Percentiles rank a stretch among this genome's conserved stretches.
Evolutionary conservation across 2,329 filamentous ascomycete species (phyloP).

Genomic region (Aspergillus sp.): DNA sequence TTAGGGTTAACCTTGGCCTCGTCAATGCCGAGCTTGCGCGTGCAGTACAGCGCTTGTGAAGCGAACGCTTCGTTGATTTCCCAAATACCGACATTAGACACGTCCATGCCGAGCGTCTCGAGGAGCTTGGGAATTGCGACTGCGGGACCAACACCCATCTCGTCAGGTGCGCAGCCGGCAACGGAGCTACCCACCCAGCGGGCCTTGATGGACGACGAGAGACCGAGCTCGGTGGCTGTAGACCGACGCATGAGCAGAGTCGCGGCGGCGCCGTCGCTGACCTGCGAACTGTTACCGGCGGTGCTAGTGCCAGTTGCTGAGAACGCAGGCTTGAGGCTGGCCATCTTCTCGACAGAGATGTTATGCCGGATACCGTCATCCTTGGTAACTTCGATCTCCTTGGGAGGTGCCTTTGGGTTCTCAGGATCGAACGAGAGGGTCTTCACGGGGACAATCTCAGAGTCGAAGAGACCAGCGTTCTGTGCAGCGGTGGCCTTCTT

Average conservation of each 20-base stretch:
- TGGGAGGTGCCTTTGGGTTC: constrained; percentile 71
- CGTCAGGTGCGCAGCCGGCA: constrained; percentile 79
- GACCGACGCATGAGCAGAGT: constrained; percentile 91
- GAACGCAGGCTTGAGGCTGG: constrained; percentile 86
- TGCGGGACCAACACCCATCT: constrained; percentile 77
- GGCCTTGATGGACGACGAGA: constrained; percentile 88
- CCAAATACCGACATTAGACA: constrained; percentile 79
- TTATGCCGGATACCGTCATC: constrained; percentile 90
- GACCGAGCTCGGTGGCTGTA: constrained; percentile 83
- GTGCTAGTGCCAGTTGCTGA: constrained; percentile 78
- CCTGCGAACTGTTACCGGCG: constrained; percentile 90
- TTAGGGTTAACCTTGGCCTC: constrained; percentile 80
- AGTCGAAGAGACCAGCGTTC: constrained; percentile 82
- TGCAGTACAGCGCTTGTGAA: constrained; percentile 94
- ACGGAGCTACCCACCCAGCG: constrained; percentile 89
- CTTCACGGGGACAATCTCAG: constrained; percentile 86
- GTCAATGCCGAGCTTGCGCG: constrained; percentile 58
- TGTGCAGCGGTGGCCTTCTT: constrained; percentile 80
- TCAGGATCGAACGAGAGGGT: constrained; percentile 78
- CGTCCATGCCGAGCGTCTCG: constrained; percentile 64
- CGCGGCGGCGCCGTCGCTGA: constrained; percentile 89
- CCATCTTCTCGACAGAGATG: constrained; percentile 73
- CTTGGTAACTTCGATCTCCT: constrained; percentile 68
- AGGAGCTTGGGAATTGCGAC: constrained; percentile 74
- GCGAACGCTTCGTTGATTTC: constrained; percentile 98